Base-by-base conservation (phyloP, 148 eudicot genomes). In the Vaccinium vitisidaea region DNA sequence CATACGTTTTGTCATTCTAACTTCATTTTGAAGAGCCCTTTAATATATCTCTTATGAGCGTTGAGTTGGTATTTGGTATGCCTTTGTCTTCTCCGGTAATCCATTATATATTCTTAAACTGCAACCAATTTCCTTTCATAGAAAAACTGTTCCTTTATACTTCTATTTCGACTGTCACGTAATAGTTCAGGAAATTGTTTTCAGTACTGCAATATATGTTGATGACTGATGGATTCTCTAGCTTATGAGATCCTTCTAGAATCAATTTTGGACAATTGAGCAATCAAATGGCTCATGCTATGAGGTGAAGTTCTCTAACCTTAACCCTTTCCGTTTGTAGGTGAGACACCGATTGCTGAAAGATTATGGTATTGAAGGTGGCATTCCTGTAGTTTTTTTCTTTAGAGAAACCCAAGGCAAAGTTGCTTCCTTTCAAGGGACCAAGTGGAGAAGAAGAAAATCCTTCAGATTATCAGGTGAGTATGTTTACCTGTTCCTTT, bases 311-410 rank as follows among this genome's bases (percentile, higher is more conserved):
- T 55, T 53, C 27, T 84, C 46, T 58, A 50, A 8, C 30, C 69
- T 63, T 19, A 52, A 75, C 39, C 27, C 12, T 19, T 69, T 69
- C 36, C 86, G 10, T 83, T 83, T 85, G 85, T 90, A 97, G 99
- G 99, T 97, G 30, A 90, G 99, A 82, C 92, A 95, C 67, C 98
- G 98, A 52, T 81, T 97, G 84, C 90, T 92, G 88, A 94, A 89
- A 92, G 98, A 97, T 36, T 84, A 94, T 89, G 98, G 98, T 65
- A 97, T 97, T 87, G 99, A 97, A 89, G 98, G 98, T 83, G 99
- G 99, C 83, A 92, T 97, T 85, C 98, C 99, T 83, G 98, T 97
- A 43, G 98, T 97, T 86, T 95, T n/a, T 97, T 86, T 97, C 99
- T 16, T 88, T 97, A 81, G 99, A 97, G 88, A 97, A 95, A 87